Evolutionary conservation across 495 filamentous ascomycete genomes (phyloP), one percentile per base, ranked within the genome.

Genomic region (Wilcoxina mikolae): DNA sequence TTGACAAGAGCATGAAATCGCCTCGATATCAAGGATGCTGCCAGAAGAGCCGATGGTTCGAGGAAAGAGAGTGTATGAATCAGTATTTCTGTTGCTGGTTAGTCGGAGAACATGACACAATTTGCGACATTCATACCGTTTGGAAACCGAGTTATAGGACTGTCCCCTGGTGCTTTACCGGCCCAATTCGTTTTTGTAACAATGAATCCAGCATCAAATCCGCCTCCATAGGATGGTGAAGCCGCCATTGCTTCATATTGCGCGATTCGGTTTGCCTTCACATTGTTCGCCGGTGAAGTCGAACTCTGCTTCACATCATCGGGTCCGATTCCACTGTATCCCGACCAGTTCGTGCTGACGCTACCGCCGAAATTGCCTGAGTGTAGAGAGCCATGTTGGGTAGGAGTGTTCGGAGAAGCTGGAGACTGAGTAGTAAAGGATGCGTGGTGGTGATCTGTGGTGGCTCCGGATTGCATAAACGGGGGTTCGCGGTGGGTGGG

Each of bases 401-500:
- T 60, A 56, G 31, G 51, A 56, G 54, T 64, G 52, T 43, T 64
- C 51, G 51, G 51, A 52, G 54, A 53, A 47, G 39, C 49, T 38
- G 53, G 23, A 12, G 29, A 38, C 4, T 25, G 18, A 20, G 26
- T 27, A 27, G 50, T n/a, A 46, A 44, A 22, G 29, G 61, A 28
- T 29, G 51, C 51, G 53, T 27, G 45, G 53, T 48, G 26, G 33
- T 53, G 28, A 54, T 52, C 51, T 39, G 44, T 63, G 51, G 20
- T 64, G 39, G 53, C 45, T 49, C 63, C 54, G 52, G 62, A 53
- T 55, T 64, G 60, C 62, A 65, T 65, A 65, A 65, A 64, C 51
- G 54, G 54, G 58, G 60, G 54, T 43, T 58, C 29, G 42, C 51
- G 15, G 51, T 50, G 24, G n/a, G 49, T 39, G 60, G 43, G 60